Evolutionary conservation across 495 filamentous ascomycete genomes (phyloP).

Genomic region (Peziza echinospora): DNA sequence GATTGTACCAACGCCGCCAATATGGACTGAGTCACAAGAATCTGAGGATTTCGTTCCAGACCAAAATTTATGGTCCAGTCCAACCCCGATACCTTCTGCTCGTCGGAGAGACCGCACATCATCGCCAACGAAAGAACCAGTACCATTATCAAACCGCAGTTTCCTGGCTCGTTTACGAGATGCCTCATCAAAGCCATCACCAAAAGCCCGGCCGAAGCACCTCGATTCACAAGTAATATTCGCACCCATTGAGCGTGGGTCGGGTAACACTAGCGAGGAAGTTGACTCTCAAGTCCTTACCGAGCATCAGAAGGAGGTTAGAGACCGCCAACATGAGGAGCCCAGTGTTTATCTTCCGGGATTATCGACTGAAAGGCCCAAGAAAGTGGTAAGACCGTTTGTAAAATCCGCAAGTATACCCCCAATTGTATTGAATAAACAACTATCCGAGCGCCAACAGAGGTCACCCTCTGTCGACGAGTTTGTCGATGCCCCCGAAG

Average conservation of each 20-base stretch:
- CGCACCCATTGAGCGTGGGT: constrained; percentile 38
- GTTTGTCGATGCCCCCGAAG: constrained; percentile 2
- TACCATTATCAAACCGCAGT: not conserved
- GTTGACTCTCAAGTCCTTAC: constrained; percentile 46
- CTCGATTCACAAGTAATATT: constrained; percentile 65
- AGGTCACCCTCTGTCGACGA: not conserved
- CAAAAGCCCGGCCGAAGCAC: constrained; percentile 34
- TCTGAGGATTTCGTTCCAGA: constrained; percentile 7
- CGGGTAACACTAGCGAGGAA: constrained; percentile 18
- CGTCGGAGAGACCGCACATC: not conserved
- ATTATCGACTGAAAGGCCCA: constrained; percentile 19
- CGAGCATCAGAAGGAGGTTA: constrained; percentile 49
- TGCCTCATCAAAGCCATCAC: not conserved
- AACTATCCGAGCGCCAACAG: not conserved
- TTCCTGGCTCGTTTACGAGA: not conserved
- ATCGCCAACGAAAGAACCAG: constrained; percentile 2
- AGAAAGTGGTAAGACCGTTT: not conserved
- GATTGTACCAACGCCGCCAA: constrained; percentile 16
- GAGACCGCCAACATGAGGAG: constrained; percentile 39
- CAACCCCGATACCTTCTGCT: constrained; percentile 9
- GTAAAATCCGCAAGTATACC: not conserved
- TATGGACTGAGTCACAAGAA: constrained; percentile 35
- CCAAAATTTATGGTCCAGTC: constrained; percentile 7
- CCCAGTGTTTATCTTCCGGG: constrained; percentile 50
- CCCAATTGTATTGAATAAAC: not conserved